Evolutionary conservation across 179 eudicot species (phyloP).

Genomic region (Silene noctiflora): DNA sequence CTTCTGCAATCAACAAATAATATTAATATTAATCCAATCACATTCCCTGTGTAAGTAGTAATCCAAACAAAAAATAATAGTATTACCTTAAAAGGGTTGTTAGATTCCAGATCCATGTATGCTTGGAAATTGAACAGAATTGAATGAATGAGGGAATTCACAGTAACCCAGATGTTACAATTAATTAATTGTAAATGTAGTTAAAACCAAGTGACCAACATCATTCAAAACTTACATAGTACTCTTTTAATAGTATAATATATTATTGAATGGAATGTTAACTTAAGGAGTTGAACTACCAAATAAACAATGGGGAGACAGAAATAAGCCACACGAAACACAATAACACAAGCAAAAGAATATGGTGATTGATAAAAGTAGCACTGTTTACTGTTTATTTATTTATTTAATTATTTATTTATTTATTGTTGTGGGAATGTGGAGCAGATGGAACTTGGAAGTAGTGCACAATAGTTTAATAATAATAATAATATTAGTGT

Average conservation of each 20-base stretch:
- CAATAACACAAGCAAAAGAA: neutral
- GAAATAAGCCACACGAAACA: constrained; percentile 11
- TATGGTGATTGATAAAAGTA: neutral
- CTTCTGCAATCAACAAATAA: constrained; percentile 36
- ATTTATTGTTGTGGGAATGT: neutral
- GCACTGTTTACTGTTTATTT: no score
- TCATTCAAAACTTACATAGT: neutral
- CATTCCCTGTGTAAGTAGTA: no score
- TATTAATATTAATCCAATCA: no score
- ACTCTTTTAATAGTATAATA: neutral
- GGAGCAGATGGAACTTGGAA: neutral
- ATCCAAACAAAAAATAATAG: no score
- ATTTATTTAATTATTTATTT: no score
- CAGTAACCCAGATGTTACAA: constrained; percentile 23
- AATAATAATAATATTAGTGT: neutral
- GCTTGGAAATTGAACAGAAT: neutral
- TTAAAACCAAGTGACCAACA: neutral
- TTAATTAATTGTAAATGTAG: neutral
- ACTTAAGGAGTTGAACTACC: neutral
- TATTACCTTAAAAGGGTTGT: constrained; percentile 33
- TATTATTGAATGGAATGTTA: neutral
- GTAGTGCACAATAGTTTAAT: neutral
- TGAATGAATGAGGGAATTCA: no score
- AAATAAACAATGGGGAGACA: neutral
- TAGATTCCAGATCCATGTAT: constrained; percentile 40